These are phyloP conservation scores for Bipolaris sorokiniana DNA, from an alignment of 2,329 filamentous ascomycete species.

Conservation along the genomic window DNA sequence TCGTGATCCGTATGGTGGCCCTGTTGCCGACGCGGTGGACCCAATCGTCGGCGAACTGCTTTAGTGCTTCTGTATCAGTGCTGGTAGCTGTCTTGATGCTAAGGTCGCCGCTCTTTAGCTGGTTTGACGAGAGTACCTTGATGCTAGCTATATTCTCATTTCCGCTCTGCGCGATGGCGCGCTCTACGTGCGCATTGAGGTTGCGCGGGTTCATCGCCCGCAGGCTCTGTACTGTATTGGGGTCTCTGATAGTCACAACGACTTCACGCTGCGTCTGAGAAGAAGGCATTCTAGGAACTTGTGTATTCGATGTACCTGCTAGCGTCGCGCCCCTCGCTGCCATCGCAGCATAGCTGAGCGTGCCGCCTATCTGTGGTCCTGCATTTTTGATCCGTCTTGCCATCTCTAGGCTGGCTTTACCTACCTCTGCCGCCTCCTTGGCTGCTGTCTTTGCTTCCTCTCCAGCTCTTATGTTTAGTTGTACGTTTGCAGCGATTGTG, in stretches of 20 bases:
- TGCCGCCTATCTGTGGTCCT: slow-evolving; percentile 11
- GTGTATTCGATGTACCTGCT: slow-evolving; percentile 27
- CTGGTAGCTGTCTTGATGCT: slow-evolving; percentile 21
- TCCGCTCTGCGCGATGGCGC: slow-evolving; percentile 22
- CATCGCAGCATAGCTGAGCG: slow-evolving; percentile 16
- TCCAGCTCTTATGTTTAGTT: slow-evolving; percentile 17
- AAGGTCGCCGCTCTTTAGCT: slow-evolving; percentile 29
- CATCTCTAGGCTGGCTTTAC: slow-evolving; percentile 17
- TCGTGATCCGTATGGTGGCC: slow-evolving; percentile 5
- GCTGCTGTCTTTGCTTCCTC: slow-evolving; percentile 21
- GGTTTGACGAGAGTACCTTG: slow-evolving; percentile 25
- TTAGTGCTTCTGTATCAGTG: neutral
- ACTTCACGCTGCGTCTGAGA: slow-evolving; percentile 22
- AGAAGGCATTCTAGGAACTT: slow-evolving; percentile 18
- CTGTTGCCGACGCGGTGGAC: slow-evolving; percentile 18
- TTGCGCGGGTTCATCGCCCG: slow-evolving; percentile 20
- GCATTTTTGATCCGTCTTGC: slow-evolving; percentile 16
- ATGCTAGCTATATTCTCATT: slow-evolving; percentile 25
- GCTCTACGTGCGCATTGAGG: slow-evolving; percentile 22
- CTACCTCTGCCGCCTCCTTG: slow-evolving; percentile 17
- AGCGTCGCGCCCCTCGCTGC: slow-evolving; percentile 10
- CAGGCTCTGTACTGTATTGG: slow-evolving; percentile 21
- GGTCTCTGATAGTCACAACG: slow-evolving; percentile 23
- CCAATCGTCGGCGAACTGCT: neutral
- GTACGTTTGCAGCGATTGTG: slow-evolving; percentile 11